Conservation (phyloP, 169 alveolate species). For the Plasmodium yoelii region DNA sequence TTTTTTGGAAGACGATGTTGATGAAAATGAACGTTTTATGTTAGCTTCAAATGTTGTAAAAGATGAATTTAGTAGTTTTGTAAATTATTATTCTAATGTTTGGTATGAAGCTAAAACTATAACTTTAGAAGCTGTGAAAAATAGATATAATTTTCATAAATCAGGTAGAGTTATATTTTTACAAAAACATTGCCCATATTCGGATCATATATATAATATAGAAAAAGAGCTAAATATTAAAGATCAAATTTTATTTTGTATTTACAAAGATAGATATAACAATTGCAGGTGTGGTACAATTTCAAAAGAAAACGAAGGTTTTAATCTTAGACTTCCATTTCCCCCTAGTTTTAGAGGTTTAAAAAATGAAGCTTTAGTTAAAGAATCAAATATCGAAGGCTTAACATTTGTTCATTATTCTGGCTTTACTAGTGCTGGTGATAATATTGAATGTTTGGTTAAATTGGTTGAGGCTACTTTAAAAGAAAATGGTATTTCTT, state of each 20-base stretch:
- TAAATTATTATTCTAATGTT: slow-evolving; percentile 75
- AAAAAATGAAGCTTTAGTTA: slow-evolving; percentile 77
- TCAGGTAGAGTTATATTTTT: slow-evolving; percentile 86
- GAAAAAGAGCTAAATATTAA: slow-evolving; percentile 79
- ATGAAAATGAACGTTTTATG: slow-evolving; percentile 84
- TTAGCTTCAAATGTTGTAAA: slow-evolving; percentile 85
- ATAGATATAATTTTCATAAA: slow-evolving; percentile 80
- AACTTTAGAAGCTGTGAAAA: slow-evolving; percentile 74
- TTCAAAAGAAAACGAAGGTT: slow-evolving; percentile 77
- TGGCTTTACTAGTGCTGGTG: slow-evolving; percentile 87
- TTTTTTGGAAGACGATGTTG: slow-evolving; percentile 86
- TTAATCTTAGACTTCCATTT: slow-evolving; percentile 83
- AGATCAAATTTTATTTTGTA: slow-evolving; percentile 76
- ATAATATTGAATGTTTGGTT: slow-evolving; percentile 70
- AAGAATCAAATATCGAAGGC: slow-evolving; percentile 81
- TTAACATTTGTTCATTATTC: slow-evolving; percentile 84
- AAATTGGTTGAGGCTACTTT: slow-evolving; percentile 61
- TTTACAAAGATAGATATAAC: slow-evolving; percentile 69
- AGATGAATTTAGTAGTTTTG: slow-evolving; percentile 81
- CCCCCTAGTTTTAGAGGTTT: slow-evolving; percentile 85
- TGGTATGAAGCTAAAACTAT: slow-evolving; percentile 78
- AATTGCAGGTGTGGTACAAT: slow-evolving; percentile 77
- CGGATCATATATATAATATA: slow-evolving; percentile 75
- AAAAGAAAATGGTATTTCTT: slow-evolving; percentile 52
- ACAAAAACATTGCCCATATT: slow-evolving; percentile 83